Evolutionary conservation across 345 rosid species (phyloP).

Genomic region (Hibiscus tridactylites): DNA sequence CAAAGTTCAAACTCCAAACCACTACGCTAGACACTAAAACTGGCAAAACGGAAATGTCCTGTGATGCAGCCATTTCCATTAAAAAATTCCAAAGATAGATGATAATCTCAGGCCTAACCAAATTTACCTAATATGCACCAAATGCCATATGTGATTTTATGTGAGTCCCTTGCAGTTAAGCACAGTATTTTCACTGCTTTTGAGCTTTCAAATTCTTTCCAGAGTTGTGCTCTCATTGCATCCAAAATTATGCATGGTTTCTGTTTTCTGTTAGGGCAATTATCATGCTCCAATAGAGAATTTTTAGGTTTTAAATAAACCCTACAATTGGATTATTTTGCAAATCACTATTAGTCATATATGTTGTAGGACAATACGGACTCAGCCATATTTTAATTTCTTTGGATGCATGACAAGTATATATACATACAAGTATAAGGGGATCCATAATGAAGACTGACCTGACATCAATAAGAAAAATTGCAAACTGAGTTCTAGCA

Average conservation of each 20-base stretch:
- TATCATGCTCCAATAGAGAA: not conserved
- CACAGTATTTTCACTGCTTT: not conserved
- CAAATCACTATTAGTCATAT: not conserved
- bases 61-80: not conserved
- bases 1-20: too few species aligned
- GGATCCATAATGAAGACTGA: constrained; percentile 17
- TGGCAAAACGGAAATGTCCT: not conserved
- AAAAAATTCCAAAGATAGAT: not conserved
- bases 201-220: not conserved
- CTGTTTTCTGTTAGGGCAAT: not conserved
- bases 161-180: not conserved
- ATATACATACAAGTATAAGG: not conserved
- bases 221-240: not conserved
- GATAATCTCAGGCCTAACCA: not conserved
- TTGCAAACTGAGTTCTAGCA: constrained; percentile 67
- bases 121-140: not conserved
- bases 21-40: not conserved
- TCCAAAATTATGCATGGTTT: not conserved
- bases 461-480: constrained; percentile 82
- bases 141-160: not conserved
- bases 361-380: not conserved
- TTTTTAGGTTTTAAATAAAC: not conserved
- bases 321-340: not conserved
- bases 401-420: not conserved
- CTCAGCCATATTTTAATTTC: not conserved